A percentile compares a stretch with the other conserved stretches of the same genome.
These are phyloP conservation scores for Tylopilus rubrobrunneus DNA, from an alignment of 768 basidiomycete species.

Conservation along the genomic window DNA sequence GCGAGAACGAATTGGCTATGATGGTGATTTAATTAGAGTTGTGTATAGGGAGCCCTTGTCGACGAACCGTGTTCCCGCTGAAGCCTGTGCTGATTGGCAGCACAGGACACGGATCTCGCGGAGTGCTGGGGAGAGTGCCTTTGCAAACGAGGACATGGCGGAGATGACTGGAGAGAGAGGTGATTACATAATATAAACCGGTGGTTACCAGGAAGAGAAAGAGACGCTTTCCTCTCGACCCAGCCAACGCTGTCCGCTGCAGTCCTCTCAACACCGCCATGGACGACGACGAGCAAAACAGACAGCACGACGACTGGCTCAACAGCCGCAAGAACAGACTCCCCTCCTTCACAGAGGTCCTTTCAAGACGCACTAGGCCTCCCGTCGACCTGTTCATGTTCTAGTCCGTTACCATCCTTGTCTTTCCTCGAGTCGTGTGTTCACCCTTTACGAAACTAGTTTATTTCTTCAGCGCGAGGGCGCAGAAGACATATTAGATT, in stretches of 20 bases:
- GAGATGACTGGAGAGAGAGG: conserved; percentile 18
- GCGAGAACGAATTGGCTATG: conserved; percentile 77
- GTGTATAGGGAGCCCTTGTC: conserved; percentile 1
- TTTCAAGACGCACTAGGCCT: conserved; percentile 84
- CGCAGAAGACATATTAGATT: conserved; percentile 94
- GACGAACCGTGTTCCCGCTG: conserved; percentile 73
- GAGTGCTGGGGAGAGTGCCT: conserved; percentile 71
- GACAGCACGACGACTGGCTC: conserved; percentile 70
- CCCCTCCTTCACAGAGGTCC: conserved; percentile 87
- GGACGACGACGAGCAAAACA: conserved; percentile 54
- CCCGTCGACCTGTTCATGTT: conserved; percentile 99
- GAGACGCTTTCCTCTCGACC: conserved; percentile 14
- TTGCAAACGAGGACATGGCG: conserved; percentile 61
- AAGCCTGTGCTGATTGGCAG: conserved; percentile 73
- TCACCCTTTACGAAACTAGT: conserved; percentile 40
- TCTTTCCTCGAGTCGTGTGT: background rate
- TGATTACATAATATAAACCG: conserved; percentile 27
- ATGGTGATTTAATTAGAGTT: background rate
- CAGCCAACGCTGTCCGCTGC: conserved; percentile 9
- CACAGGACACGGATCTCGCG: conserved; percentile 78
- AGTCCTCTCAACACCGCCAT: conserved; percentile 24
- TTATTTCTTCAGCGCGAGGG: conserved; percentile 95
- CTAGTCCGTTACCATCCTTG: conserved; percentile 61
- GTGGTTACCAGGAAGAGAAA: conserved; percentile 6
- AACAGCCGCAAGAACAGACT: conserved; percentile 68